Evolutionary conservation across 2,329 filamentous ascomycete species (phyloP).

Genomic region (Epichloe brachyelytri): DNA sequence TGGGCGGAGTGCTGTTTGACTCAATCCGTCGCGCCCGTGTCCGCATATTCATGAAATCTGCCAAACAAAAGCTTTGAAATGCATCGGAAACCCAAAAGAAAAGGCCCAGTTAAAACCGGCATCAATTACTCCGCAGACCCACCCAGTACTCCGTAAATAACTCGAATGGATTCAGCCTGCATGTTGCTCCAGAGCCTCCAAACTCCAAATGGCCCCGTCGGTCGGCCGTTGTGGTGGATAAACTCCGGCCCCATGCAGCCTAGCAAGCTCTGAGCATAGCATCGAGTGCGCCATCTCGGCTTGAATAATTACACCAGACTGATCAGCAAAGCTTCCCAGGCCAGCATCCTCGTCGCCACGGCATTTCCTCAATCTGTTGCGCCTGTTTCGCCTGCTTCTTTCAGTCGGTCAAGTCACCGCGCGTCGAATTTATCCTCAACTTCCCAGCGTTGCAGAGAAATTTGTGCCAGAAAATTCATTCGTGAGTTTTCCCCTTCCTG

Average conservation of each 20-base stretch:
- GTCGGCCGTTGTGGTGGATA: constrained; percentile 1
- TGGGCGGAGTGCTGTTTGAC: too few relatives aligned
- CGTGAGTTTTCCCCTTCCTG: background rate
- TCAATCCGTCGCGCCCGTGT: too few relatives aligned
- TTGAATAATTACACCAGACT: background rate
- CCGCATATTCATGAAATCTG: too few relatives aligned
- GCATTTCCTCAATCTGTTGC: background rate
- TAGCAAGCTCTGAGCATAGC: background rate
- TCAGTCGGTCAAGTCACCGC: background rate
- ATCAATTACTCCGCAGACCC: too few relatives aligned
- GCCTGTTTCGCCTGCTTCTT: background rate
- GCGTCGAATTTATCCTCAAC: background rate
- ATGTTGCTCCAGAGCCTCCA: background rate
- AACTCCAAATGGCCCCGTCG: too few relatives aligned
- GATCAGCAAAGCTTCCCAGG: background rate
- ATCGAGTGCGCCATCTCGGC: background rate
- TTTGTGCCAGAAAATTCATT: background rate
- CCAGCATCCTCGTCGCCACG: background rate
- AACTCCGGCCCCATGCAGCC: constrained; percentile 4
- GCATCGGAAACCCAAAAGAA: too few relatives aligned
- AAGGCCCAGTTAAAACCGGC: too few relatives aligned
- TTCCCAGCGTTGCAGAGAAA: background rate
- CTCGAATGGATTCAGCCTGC: background rate
- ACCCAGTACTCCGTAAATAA: too few relatives aligned
- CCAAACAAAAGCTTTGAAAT: too few relatives aligned